phyloP scores from a whole-genome alignment of 305 asterid genomes.

The Fraxinus velutina region DNA sequence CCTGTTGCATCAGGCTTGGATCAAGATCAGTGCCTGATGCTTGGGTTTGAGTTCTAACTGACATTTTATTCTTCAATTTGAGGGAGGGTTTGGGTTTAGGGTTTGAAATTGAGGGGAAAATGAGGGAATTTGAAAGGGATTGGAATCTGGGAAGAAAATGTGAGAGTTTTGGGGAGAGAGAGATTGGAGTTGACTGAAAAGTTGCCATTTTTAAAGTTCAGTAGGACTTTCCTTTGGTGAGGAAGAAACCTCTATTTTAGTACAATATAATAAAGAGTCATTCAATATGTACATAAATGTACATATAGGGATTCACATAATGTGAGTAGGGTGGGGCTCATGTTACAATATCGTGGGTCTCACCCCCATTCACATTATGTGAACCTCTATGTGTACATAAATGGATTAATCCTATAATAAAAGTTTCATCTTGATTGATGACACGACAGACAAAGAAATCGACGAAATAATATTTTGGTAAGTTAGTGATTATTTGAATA shows the following conservation, averaged over 20 bases:
- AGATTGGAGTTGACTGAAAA: conserved; percentile 23
- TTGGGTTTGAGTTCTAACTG: conserved; percentile 34
- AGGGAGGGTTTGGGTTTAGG: conserved; percentile 22
- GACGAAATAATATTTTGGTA: background rate
- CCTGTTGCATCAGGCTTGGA: conserved; percentile 51
- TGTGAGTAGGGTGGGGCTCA: too few relatives aligned
- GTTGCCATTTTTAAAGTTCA: conserved; percentile 41
- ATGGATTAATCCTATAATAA: background rate
- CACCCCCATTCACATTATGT: too few relatives aligned
- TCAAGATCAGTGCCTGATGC: conserved; percentile 45
- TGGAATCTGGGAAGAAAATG: conserved; percentile 24
- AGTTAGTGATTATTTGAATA: background rate
- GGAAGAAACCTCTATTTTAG: conserved; percentile 17
- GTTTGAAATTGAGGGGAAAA: conserved; percentile 23
- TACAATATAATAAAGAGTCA: background rate
- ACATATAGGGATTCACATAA: too few relatives aligned
- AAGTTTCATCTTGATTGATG: too few relatives aligned
- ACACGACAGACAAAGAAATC: background rate
- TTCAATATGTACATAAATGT: too few relatives aligned
- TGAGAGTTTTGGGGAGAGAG: conserved; percentile 31
- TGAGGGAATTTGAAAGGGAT: conserved; percentile 28
- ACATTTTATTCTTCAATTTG: conserved; percentile 27
- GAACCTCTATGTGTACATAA: too few relatives aligned
- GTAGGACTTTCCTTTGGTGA: conserved; percentile 4
- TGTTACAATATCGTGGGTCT: too few relatives aligned